These are phyloP conservation scores for Tillandsia fasciculata DNA, from an alignment of 176 grass and related monocot genomes.

Conservation along the genomic window DNA sequence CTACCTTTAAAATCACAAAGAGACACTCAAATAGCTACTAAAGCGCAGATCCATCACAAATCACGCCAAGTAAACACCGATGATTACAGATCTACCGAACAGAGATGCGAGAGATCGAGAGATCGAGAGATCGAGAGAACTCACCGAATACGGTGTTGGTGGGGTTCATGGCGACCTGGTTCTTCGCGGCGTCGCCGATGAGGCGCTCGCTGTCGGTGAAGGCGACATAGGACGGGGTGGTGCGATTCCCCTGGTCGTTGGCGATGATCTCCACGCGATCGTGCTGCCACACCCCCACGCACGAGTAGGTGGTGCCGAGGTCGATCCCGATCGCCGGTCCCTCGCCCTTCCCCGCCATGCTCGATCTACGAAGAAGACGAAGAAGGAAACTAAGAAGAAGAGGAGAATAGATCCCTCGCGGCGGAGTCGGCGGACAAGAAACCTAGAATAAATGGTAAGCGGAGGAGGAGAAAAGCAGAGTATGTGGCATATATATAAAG, in stretches of 20 bases:
- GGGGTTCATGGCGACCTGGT: conserved; percentile 94
- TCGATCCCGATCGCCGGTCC: conserved; percentile 92
- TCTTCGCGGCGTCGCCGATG: conserved; percentile 84
- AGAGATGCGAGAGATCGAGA: neutral
- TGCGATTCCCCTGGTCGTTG: conserved; percentile 84
- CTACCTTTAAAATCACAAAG: neutral
- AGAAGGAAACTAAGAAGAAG: neutral
- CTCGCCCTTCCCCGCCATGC: conserved; percentile 65
- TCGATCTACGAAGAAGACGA: neutral
- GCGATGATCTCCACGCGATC: conserved; percentile 85
- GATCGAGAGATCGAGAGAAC: neutral
- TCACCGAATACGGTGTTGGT: conserved; percentile 83
- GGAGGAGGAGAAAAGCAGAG: neutral
- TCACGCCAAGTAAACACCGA: neutral
- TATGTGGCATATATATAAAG: conserved; percentile 14
- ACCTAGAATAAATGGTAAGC: neutral
- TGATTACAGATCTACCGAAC: conserved; percentile 3
- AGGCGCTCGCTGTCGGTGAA: conserved; percentile 75
- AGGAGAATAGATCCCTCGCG: neutral
- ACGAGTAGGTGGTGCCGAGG: conserved; percentile 82
- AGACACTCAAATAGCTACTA: neutral
- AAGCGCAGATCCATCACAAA: neutral
- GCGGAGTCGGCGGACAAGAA: conserved; percentile 11
- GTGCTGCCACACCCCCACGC: conserved; percentile 88
- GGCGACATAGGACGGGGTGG: conserved; percentile 65